Evolutionary conservation across 352 stramenopile species (phyloP), one percentile per base, ranked within the genome.

Genomic region (Phytophthora pluvialis): DNA sequence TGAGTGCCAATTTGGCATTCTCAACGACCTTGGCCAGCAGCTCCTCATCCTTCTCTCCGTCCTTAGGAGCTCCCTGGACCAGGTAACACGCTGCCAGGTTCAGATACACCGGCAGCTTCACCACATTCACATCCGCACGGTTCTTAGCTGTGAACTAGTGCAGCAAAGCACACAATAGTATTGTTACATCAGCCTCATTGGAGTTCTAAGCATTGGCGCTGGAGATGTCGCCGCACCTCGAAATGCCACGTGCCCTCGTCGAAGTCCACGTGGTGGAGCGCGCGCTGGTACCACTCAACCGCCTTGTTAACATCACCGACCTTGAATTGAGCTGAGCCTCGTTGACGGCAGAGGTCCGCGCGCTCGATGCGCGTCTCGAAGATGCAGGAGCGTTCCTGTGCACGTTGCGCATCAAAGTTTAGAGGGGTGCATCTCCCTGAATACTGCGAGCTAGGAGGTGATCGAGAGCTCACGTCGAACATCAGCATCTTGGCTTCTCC

Each of bases 191-290:
- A 18, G 31, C 9, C 48, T 13, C 7, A 25, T 32, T 15, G 3
- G 4, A 44, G 18, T 21, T 35, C 11, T 5, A 26, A 31, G 25
- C 10, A 13, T 33, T 38, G 11, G 36, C 15, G 5, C 8, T 28
- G 5, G 21, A 21, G 21, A 21, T 21, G 21, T 21, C 21, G 31
- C 8, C 13, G n/a, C 47, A 92, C 81, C 80, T 95, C 87, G 59
- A 95, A 95, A 51, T 88, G 69, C 84, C 85, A 95, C 54, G 85
- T 91, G 70, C 78, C 87, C 63, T 95, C 85, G 51, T 94, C 87
- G 71, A 95, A 95, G 36, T 94, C 83, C 45, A 92, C 82, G 58
- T 95, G 87, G 52, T 78, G 89, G 5, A 94, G 66, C 40, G 85
- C 85, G 26, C 87, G 87, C 49, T 92, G 64, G 70, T 94, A 95